Evolutionary conservation across 306 rosid genomes (phyloP), one percentile per base, ranked within the genome.

Genomic region (Canavalia ensiformis): DNA sequence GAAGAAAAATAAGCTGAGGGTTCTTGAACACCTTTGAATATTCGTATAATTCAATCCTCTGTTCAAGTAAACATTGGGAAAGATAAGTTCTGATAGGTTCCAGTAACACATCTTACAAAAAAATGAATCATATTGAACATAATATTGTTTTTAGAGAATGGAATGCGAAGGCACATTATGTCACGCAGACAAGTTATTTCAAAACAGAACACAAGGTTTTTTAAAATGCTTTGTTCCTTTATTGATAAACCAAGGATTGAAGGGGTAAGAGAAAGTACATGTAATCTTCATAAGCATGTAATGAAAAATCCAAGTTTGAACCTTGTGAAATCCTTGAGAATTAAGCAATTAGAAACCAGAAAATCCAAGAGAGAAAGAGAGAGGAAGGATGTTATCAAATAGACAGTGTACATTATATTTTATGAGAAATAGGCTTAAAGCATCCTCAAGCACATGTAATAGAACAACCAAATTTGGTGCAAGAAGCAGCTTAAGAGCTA

Each of bases 21-120:
- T 92, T 94, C 67, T 97, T 97, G 63, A 92, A 92, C 87, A 92
- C 92, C 92, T 89, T 94, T 9, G 98, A 90, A 81, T 94, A 92
- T 86, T 94, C 98, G 13, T 94, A 94, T 76, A 94, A 80, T 85
- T 94, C 98, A 0, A 97, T 94, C 90, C 94, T 94, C 98, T 94
- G 97, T 68, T 85, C 85, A 88, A 63, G 49, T 77, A 78, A 59
- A 58, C 79, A 82, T 78, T 28, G 65, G 50, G 57, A 50, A 57
- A 74, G 74, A 55, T 81, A 67, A 68, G 86, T 75, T 78, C 25
- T 25, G 76, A 59, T 49, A 39, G 74, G 7, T 12, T 45, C 39
- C 56, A 9, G 52, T n/a, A 74, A 74, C 60, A 68, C 37, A 58
- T 41, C 70, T 50, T 42, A 62, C 30, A 52, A 56, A 70, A 62